Evolutionary conservation across 805 yeast species (phyloP).

Genomic region (Jamesozyma jinghongensis): DNA sequence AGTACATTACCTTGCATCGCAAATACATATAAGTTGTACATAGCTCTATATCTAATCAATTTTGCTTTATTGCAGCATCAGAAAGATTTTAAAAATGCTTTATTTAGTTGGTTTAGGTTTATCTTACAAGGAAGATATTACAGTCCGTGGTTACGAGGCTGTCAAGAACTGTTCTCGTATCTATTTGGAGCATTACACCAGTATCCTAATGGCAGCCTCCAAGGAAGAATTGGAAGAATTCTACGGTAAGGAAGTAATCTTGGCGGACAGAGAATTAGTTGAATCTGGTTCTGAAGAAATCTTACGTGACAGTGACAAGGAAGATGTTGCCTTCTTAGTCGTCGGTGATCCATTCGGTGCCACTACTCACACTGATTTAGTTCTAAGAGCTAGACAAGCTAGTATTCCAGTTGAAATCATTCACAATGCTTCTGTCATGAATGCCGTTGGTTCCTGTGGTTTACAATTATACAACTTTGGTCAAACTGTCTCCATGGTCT

Average conservation of each 20-base stretch:
- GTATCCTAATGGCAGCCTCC: slow-evolving; percentile 89
- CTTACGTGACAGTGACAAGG: slow-evolving; percentile 62
- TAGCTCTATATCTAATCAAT: too few species aligned
- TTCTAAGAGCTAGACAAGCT: slow-evolving; percentile 81
- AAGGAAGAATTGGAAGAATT: slow-evolving; percentile 64
- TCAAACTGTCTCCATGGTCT: slow-evolving; percentile 93
- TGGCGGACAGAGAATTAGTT: slow-evolving; percentile 93
- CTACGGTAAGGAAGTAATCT: slow-evolving; percentile 73
- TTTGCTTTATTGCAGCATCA: too few species aligned
- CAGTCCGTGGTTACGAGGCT: slow-evolving; percentile 86
- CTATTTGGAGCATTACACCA: slow-evolving; percentile 92
- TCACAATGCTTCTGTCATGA: slow-evolving; percentile 96
- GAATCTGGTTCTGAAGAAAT: slow-evolving; percentile 83
- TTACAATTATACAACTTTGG: slow-evolving; percentile 91
- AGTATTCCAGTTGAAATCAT: slow-evolving; percentile 70
- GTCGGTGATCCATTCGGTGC: slow-evolving; percentile 99
- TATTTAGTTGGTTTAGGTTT: slow-evolving; percentile 88
- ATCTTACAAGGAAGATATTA: slow-evolving; percentile 80
- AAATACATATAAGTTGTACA: too few species aligned
- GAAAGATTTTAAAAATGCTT: too few species aligned
- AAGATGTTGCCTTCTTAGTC: slow-evolving; percentile 87
- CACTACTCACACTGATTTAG: slow-evolving; percentile 92
- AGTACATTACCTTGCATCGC: too few species aligned
- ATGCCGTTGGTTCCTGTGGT: slow-evolving; percentile 98
- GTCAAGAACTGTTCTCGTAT: slow-evolving; percentile 79